A percentile compares a stretch with the other conserved stretches of the same genome.
Evolutionary conservation across 1,139 yeast genomes (phyloP).

Genomic region (Blastobotrys buckinghamii): DNA sequence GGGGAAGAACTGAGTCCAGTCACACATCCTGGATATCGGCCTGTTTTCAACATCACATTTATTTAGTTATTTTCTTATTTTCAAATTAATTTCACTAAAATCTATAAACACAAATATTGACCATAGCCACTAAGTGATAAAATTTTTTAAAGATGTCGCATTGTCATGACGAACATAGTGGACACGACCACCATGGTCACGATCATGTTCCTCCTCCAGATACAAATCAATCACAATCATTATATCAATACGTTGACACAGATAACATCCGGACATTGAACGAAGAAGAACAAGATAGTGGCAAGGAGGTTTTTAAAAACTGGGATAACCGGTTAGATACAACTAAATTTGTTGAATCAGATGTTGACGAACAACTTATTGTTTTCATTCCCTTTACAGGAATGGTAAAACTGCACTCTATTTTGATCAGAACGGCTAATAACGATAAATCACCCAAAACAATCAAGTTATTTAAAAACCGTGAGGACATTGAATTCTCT

Average conservation of each 20-base stretch:
- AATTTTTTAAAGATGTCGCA: slow-evolving; percentile 5
- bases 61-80: too few species aligned
- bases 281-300: slow-evolving; percentile 47
- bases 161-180: slow-evolving; percentile 14
- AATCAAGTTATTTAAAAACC: slow-evolving; percentile 70
- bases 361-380: slow-evolving; percentile 76
- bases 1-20: too few species aligned
- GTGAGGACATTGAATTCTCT: slow-evolving; percentile 64
- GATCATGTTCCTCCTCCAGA: slow-evolving; percentile 62
- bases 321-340: slow-evolving; percentile 45
- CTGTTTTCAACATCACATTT: too few species aligned
- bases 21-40: too few species aligned
- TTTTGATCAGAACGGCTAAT: slow-evolving; percentile 63
- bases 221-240: slow-evolving; percentile 64
- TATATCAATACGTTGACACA: slow-evolving; percentile 56
- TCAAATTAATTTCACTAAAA: too few species aligned
- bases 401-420: slow-evolving; percentile 64
- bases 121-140: too few species aligned
- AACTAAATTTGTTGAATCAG: slow-evolving; percentile 52
- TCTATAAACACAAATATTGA: too few species aligned
- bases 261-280: slow-evolving; percentile 62
- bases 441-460: slow-evolving; percentile 59
- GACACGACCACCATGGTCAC: slow-evolving; percentile 28
- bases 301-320: slow-evolving; percentile 40
- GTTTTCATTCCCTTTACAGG: slow-evolving; percentile 76